Evolutionary conservation across 257 asterid genomes (phyloP), one percentile per base, ranked within the genome.

Genomic region (Euphrasia confusa): DNA sequence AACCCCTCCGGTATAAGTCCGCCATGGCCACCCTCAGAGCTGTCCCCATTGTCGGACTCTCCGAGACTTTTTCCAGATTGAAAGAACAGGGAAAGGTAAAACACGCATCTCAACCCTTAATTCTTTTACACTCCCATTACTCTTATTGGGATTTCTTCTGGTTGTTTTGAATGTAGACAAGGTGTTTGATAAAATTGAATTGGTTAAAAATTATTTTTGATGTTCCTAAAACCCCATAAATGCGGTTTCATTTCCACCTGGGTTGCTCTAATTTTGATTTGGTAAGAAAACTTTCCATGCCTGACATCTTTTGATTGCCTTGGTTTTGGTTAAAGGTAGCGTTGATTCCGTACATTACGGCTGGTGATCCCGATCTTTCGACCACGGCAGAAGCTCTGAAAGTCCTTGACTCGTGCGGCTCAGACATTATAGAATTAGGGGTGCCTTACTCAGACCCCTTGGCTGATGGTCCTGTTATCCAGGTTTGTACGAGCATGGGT

Each of bases 381-480:
- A 84, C 90, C 55, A 90, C 97, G 15, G 92, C 95, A 4, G 81
- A 84, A 74, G 97, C 88, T 8, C 76, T 90, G 69, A 87, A 87
- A 80, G 59, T 90, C 67, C 88, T 90, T 5, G 95, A 87, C 71
- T 79, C 75, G n/a, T 90, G 97, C 40, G 97, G 97, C 61, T 81
- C 88, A 15, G 92, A 90, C 71, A 81, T 90, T 65, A 90, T 90
- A 61, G 97, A 90, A 72, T 71, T 90, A 27, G 97, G 97, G 26
- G 80, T 90, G 56, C 97, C 97, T 72, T 90, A 90, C 72, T 87
- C 97, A 27, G 97, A 90, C 72, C 97, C 97, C n/a, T 74, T 90
- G 71, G 97, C 97, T 61, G 97, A 90, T 75, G 97, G 97, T 56
- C 95, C 97, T 42, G 95, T 90, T 68, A 90, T 90, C 72, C 97